These are phyloP conservation scores for Apiotrichum domesticum DNA, from an alignment of 1,284 basidiomycete species.

Conservation along the genomic window DNA sequence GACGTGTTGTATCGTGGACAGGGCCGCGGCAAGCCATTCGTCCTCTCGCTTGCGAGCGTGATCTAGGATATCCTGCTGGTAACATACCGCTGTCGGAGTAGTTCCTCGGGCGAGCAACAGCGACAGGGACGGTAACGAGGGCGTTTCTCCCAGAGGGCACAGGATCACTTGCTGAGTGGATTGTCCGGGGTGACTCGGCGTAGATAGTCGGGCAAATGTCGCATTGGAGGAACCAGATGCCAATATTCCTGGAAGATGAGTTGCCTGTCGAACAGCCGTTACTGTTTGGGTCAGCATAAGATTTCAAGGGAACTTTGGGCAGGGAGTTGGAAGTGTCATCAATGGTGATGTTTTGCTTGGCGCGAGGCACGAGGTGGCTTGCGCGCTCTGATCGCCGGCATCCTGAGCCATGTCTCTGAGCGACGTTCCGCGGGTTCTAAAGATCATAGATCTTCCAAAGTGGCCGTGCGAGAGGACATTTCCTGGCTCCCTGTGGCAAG, in stretches of 20 bases:
- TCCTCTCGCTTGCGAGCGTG: conserved; percentile 39
- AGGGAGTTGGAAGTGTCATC: not conserved
- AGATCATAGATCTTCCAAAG: too few species aligned
- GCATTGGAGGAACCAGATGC: conserved; percentile 11
- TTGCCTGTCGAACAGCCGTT: conserved; percentile 31
- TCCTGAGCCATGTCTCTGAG: too few species aligned
- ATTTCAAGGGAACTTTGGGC: not conserved
- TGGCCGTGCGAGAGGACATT: too few species aligned
- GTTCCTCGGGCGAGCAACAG: conserved; percentile 40
- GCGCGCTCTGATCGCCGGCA: too few species aligned
- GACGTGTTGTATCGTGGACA: conserved; percentile 31
- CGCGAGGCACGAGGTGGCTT: too few species aligned
- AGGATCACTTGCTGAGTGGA: conserved; percentile 34
- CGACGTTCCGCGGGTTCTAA: too few species aligned
- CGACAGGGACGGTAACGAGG: conserved; percentile 41
- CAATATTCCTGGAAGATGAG: conserved; percentile 33
- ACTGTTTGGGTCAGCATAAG: conserved; percentile 19
- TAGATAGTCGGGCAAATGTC: not conserved
- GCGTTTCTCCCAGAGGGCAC: conserved; percentile 42
- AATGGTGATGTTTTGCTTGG: too few species aligned
- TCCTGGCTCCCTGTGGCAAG: too few species aligned
- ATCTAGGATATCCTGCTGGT: conserved; percentile 45
- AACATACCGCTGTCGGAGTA: conserved; percentile 45
- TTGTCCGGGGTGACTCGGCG: conserved; percentile 1
- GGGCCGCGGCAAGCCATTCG: conserved; percentile 39